These are phyloP conservation scores for Schoenoplectus tabernaemontani DNA, from an alignment of 202 grass and related monocot species.

Conservation along the genomic window DNA sequence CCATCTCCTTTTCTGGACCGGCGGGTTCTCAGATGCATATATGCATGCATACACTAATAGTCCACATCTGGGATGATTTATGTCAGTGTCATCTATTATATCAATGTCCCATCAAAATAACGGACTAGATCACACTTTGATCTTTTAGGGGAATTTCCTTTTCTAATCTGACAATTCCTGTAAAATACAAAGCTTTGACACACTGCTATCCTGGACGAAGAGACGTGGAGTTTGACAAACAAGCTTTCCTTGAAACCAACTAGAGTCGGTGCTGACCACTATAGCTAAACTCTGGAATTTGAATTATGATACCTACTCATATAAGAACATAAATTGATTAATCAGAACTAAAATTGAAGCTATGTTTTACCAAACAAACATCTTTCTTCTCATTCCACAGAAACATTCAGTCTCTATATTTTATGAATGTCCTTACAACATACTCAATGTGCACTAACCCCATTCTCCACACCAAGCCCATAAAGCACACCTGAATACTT, in stretches of 20 bases:
- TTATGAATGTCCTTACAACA: slow-evolving; percentile 30
- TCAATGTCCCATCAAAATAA: too few relatives aligned
- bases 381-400: slow-evolving; percentile 16
- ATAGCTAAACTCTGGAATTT: background rate
- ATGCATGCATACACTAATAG: background rate
- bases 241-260: background rate
- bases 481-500: slow-evolving; percentile 97
- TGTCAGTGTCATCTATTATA: too few relatives aligned
- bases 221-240: background rate
- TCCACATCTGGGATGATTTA: background rate
- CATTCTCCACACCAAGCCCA: slow-evolving; percentile 79
- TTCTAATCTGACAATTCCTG: background rate
- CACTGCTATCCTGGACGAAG: background rate
- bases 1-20: background rate
- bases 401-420: slow-evolving; percentile 56
- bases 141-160: background rate
- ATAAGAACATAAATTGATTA: background rate
- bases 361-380: slow-evolving; percentile 10
- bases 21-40: background rate
- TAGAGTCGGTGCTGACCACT: background rate
- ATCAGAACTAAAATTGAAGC: slow-evolving; percentile 1
- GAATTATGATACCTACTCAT: slow-evolving; percentile 5
- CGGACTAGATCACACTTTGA: background rate
- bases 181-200: background rate
- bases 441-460: slow-evolving; percentile 58